Base-by-base conservation (phyloP, 1,139 yeast species). In the Arxiozyma bovina region DNA sequence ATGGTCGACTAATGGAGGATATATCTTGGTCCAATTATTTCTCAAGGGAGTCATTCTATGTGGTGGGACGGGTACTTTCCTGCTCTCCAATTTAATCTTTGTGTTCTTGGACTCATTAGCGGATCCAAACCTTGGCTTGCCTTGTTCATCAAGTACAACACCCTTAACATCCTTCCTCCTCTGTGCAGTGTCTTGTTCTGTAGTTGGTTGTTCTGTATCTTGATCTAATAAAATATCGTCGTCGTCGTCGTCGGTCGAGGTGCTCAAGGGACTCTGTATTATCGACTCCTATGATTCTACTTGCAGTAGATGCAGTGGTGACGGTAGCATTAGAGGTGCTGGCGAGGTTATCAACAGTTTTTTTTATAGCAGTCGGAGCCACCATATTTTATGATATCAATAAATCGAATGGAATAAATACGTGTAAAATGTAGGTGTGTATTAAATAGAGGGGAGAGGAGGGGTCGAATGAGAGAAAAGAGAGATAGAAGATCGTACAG, bases 31-130 rank as follows among this genome's bases (percentile, higher is more conserved):
- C 99, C 99, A 93, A 52, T 84, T 79, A 60, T 81, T 80, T 70
- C 90, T 87, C 64, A 93, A 78, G 17, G 99, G 98, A 1, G 95
- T 80, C 89, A 93, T 85, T 76, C 99, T 80, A 70, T 93, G 98
- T 40, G 97, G 98, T 43, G 99, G 99, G 42, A 93, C 94, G 9
- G 95, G 81, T 17, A 94, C 87, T 68, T 90, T 90, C 74, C 98
- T 80, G 56, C 85, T 78, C 70, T 90, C 97, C 57, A 84, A 76
- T 71, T 88, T 88, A 42, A 89, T 94, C 60, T 79, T 81, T 12
- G 60, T 57, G 73, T 77, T 78, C n/a, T 81, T 81, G 3, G 84
- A 68, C 56, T 79, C 77, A 18, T 84, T 77, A 34, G 91, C 94
- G 6, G 94, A 82, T 40, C 85, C 77, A 68, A 93, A 93, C 65